Evolutionary conservation across 2,329 filamentous ascomycete genomes (phyloP).

Genomic region (Fusarium humuli): DNA sequence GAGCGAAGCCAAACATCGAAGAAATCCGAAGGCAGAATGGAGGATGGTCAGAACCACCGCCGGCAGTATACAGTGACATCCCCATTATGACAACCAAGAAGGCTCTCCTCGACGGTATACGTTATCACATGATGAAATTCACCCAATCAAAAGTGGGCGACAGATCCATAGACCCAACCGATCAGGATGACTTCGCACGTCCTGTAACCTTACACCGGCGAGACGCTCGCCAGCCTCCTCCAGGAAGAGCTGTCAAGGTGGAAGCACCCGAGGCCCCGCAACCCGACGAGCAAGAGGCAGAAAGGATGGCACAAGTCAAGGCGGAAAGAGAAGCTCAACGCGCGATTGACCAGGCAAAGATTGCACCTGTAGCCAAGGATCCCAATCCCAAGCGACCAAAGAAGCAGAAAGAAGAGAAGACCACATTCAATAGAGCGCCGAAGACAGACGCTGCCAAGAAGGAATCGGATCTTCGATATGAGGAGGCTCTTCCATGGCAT

Average conservation of each 20-base stretch:
- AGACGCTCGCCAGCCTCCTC: slow-evolving; percentile 78
- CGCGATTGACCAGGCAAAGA: slow-evolving; percentile 89
- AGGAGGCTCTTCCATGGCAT: slow-evolving; percentile 96
- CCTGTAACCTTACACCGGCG: slow-evolving; percentile 91
- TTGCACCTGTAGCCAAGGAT: slow-evolving; percentile 82
- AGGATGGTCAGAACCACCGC: slow-evolving; percentile 68
- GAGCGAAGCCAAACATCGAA: slow-evolving; percentile 53
- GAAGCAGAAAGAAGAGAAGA: slow-evolving; percentile 84
- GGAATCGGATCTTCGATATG: slow-evolving; percentile 80
- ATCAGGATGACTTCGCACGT: slow-evolving; percentile 83
- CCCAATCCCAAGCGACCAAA: slow-evolving; percentile 62
- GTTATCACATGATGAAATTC: slow-evolving; percentile 90
- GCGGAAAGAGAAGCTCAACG: slow-evolving; percentile 87
- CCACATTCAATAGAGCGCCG: slow-evolving; percentile 86
- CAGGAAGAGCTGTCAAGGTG: slow-evolving; percentile 72
- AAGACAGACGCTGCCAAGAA: slow-evolving; percentile 83
- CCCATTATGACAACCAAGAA: slow-evolving; percentile 87
- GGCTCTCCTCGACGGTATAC: slow-evolving; percentile 80
- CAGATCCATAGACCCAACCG: slow-evolving; percentile 74
- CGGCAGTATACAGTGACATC: slow-evolving; percentile 63
- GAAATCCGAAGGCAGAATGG: slow-evolving; percentile 60
- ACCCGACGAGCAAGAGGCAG: slow-evolving; percentile 68
- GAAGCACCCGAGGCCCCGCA: slow-evolving; percentile 60
- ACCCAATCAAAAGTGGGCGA: slow-evolving; percentile 65
- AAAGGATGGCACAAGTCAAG: slow-evolving; percentile 75